Base-by-base conservation (phyloP, 2,329 filamentous ascomycete genomes). In the Fusarium concolor region DNA sequence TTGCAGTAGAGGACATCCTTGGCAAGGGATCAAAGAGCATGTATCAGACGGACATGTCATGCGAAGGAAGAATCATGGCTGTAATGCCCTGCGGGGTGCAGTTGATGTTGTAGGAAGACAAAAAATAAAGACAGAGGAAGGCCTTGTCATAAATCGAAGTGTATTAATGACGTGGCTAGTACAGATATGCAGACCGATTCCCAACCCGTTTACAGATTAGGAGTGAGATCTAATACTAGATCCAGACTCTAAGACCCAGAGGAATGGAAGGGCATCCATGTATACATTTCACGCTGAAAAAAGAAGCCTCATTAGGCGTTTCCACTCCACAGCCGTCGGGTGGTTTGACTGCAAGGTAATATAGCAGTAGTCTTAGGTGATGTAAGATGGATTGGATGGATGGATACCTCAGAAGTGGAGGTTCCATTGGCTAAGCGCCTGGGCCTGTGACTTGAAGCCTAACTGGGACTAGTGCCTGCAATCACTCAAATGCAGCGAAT, bases 391-490 rank as follows among this genome's bases (percentile, higher is more conserved):
- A 54, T 33, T 31, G 26, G 26, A 26, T 10, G 26, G 26, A 26
- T 31, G 12, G 29, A 31, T 33, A 18, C n/a, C 33, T 39, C 31
- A n/a, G 46, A 28, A 28, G 39, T 50, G 49, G 43, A 20, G 31
- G 31, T 51, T 51, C 49, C 37, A 51, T 43, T 42, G 49, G 56
- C 29, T 51, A 58, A 51, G 64, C 62, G 62, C 56, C 20, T 57
- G 26, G 42, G 17, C 24, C 50, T 66, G 56, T 53, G 43, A 54
- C 33, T 22, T 37, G 31, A 14, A 62, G 31, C 63, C 46, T 12
- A 54, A 50, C 42, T 33, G 42, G 52, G 64, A 50, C 57, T 67
- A 63, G 63, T 24, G 63, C 17, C 52, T 67, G 62, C 57, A 67
- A 42, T 67, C 57, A 63, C 56, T 66, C 50, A 56, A 51, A 56